Evolutionary conservation across 441 rosid species (phyloP), one percentile per base, ranked within the genome.

Genomic region (Erodium moschatum): DNA sequence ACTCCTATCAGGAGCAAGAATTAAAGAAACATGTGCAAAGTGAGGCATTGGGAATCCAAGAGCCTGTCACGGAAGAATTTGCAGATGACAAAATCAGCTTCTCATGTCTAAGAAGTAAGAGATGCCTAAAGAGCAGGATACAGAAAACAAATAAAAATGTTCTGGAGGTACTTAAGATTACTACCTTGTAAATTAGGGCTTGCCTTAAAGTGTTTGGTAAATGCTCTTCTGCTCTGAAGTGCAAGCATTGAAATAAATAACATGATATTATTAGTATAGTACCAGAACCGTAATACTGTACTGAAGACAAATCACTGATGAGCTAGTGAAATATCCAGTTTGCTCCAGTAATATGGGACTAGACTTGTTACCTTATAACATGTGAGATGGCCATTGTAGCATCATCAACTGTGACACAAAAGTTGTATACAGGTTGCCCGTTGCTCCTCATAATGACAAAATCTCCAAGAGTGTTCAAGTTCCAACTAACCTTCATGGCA

Each of bases 361-460:
- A 24, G 63, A 46, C 10, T 69, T 18, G 66, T 76, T 74, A 92
- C 97, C 98, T 88, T 77, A 93, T 88, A 75, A 91, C 96, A 84
- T 91, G 96, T 63, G 97, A 89, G 69, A 93, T 93, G 68, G 96
- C 93, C 96, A 91, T 93, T 76, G 93, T 84, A 69, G 98, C 92
- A 83, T 93, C 98, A 85, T 93, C 98, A 16, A 93, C 91, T 0
- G 98, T 91, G 67, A 93, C 98, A 79, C 96, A 91, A 74, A 89
- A 93, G 81, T 91, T 93, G 85, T 91, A 93, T 69, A 89, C 95
- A 64, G 98, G 98, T 75, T 88, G 96, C 56, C 97, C 97, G 46
- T 91, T 93, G 86, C 98, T 93, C 79, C 98, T 88, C 98, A 93
- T 91, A 56, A 91, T 86, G 64, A 93, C 96, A 82, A 93, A 93